Evolutionary conservation across 257 asterid species (phyloP), one percentile per base, ranked within the genome.

Genomic region (Striga asiatica): DNA sequence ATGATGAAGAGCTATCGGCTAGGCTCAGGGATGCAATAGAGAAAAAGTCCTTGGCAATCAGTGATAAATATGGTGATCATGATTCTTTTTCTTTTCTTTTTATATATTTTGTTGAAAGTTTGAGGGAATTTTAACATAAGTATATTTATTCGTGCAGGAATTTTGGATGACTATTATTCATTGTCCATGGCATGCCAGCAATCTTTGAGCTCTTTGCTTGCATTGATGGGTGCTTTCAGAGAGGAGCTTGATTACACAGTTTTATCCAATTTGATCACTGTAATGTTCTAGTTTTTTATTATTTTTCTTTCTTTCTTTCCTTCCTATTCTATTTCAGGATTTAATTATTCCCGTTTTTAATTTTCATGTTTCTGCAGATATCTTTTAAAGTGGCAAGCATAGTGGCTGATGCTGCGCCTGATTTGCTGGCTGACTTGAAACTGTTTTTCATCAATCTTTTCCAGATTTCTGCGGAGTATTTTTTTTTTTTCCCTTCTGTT

Each of bases 391-490:
- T 86, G 58, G 70, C 66, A 39, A 72, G 74, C 59, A 75, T 89
- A 54, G 87, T 78, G 47, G 89, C 82, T 22, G 98, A 89, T 77
- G 92, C 95, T 52, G 80, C 78, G 49, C 94, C 94, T 65, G 82
- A 70, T 17, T 64, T 84, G 71, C 53, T 75, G 72, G 71, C 71
- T 66, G 82, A 80, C 25, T 62, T 83, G 69, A 83, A 87, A 56
- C 67, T 78, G 57, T 83, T 80, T 67, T 80, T 83, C 75, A 76
- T 81, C 70, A 80, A 83, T 68, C 93, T 85, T 64, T 85, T 89
- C 81, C 96, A 84, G 82, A 28, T 67, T 60, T 72, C 98, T 42
- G 87, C 96, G 28, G 95, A 84, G 96, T 89, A 78, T 62, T 79
- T 69, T 64, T 35, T 5, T 58, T 25, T 8, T 52, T 27, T 25